Evolutionary conservation across 75 land plant genomes (phyloP), one percentile per base, ranked within the genome.

Genomic region (Pinus tabuliformis): DNA sequence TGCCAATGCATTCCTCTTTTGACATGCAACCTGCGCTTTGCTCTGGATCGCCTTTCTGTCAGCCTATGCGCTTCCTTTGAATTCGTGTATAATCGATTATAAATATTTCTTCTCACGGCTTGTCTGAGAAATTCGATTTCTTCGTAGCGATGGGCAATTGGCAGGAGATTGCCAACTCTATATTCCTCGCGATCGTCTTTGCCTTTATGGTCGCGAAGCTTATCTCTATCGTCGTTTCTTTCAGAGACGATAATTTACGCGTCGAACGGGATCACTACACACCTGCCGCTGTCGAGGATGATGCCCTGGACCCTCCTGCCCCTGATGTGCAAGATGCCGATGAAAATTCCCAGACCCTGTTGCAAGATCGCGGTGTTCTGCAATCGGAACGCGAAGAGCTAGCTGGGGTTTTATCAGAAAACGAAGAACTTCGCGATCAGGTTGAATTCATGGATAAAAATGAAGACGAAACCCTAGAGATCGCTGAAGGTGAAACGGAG

Each of bases 151-250:
- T 81, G 83, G 85, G 76, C 39, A 84, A 81, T 20, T 83, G 83
- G 83, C 84, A 81, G 84, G 83, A 80, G 26, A 28, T 76, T 73
- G 84, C 68, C 64, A 65, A 59, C 14, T 59, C 80, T 21, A 16
- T 64, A 17, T 4, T 84, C 37, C 36, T 84, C 26, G 74, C 80
- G 12, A 57, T 84, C 17, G 71, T 84, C 26, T 81, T 77, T 45
- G 86, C 86, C 2, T 84, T 65, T 76, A 77, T 84, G 86, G 71
- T 82, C 20, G 80, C 79, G 20, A 77, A 71, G 73, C 80, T 81
- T 2, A 70, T 84, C 52, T 72, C 85, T 28, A 42, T 84, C 16
- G 56, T 78, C 16, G 52, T 76, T 20, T 77, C 80, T 20, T 77
- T 81, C 33, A 68, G 79, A 14, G 20, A 17, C 68, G 68, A 64